These are phyloP conservation scores for Candida nitratophila DNA, from an alignment of 805 yeast genomes.

Conservation along the genomic window DNA sequence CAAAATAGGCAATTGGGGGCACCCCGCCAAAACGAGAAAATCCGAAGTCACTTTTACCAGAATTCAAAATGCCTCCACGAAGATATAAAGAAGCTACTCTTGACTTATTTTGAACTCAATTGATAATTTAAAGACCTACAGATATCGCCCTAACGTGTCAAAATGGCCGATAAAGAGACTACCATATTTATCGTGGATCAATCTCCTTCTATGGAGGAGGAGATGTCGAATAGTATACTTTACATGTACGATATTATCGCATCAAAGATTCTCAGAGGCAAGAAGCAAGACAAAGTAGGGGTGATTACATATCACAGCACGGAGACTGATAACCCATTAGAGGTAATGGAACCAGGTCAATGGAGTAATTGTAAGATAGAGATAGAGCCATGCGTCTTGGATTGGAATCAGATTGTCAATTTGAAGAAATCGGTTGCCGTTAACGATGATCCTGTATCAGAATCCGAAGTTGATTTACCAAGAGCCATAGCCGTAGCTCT, in stretches of 20 bases:
- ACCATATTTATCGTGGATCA: conserved; percentile 41
- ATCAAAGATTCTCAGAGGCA: conserved; percentile 18
- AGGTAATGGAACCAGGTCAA: conserved; percentile 12
- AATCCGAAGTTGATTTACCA: conserved; percentile 21
- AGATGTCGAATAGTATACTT: conserved; percentile 30
- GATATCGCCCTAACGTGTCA: too few relatives aligned
- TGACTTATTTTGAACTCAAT: neutral
- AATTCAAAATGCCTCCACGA: too few relatives aligned
- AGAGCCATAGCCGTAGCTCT: conserved; percentile 20
- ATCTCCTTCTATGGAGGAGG: conserved; percentile 35
- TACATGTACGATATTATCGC: conserved; percentile 36
- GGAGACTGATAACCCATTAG: conserved; percentile 19
- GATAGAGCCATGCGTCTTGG: conserved; percentile 8
- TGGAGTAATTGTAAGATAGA: conserved; percentile 16
- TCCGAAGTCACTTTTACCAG: too few relatives aligned
- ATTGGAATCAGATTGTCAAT: conserved; percentile 11
- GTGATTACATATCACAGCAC: conserved; percentile 18
- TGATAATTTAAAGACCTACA: neutral
- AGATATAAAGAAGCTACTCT: too few relatives aligned
- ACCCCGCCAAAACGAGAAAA: too few relatives aligned
- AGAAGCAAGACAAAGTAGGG: conserved; percentile 19
- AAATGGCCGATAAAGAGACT: conserved; percentile 16
- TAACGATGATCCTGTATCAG: conserved; percentile 10
- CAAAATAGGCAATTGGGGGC: too few relatives aligned
- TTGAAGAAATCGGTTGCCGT: conserved; percentile 8